These are phyloP conservation scores for Anaeramoeba flamelloides DNA, from an alignment of 78 protist species.

Conservation along the genomic window DNA sequence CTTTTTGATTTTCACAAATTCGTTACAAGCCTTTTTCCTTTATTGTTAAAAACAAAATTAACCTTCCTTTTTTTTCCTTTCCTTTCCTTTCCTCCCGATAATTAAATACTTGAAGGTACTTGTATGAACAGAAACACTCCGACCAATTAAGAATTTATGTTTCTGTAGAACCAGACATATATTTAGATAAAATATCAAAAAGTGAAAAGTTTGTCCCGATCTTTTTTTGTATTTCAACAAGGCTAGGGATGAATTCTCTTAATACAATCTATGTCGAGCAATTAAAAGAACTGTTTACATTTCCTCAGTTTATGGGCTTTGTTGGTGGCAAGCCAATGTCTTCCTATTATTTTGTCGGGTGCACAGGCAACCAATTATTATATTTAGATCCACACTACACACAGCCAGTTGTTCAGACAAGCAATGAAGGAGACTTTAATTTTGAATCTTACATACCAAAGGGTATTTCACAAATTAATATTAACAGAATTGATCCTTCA, in stretches of 20 bases:
- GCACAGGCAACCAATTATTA: not conserved
- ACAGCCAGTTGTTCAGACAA: slow-evolving; percentile 5
- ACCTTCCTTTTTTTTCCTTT: no score
- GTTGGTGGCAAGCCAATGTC: slow-evolving; percentile 10
- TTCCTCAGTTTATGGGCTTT: slow-evolving; percentile 12
- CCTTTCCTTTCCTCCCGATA: no score
- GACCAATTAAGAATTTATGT: no score
- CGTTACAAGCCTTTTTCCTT: no score
- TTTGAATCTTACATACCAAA: not conserved
- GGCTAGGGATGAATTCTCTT: not conserved
- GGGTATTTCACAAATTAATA: not conserved
- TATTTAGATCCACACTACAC: slow-evolving; percentile 11
- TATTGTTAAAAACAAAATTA: no score
- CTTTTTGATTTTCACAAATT: no score
- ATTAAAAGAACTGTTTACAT: not conserved
- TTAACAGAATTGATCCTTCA: not conserved
- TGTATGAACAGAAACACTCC: no score
- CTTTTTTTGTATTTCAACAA: not conserved
- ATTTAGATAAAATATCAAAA: no score
- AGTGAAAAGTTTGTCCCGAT: no score
- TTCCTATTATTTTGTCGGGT: slow-evolving; percentile 1
- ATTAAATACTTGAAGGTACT: no score
- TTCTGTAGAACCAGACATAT: no score
- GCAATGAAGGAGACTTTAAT: not conserved
- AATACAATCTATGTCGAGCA: not conserved